phyloP scores from a whole-genome alignment of 2,329 filamentous ascomycete genomes.

The Botrytis sinoallii region DNA sequence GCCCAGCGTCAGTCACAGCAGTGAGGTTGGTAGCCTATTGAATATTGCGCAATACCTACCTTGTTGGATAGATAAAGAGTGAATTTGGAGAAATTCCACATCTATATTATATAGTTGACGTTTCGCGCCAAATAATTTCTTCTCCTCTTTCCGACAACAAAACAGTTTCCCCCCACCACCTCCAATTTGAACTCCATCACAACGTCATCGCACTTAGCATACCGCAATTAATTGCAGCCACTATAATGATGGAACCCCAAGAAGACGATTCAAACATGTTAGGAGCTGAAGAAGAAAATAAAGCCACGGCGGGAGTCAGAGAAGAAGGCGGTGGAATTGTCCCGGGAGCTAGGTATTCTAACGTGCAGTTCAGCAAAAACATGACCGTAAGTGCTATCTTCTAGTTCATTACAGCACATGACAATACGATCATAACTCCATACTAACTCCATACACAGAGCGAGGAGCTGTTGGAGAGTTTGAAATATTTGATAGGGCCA shows the following conservation, averaged over 20 bases:
- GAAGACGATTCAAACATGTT: neutral
- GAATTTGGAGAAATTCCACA: neutral
- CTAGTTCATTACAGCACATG: neutral
- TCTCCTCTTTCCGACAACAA: neutral
- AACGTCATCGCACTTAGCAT: neutral
- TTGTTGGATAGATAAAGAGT: neutral
- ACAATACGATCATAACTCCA: neutral
- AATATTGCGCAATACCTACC: neutral
- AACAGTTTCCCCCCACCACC: neutral
- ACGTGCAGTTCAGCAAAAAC: neutral
- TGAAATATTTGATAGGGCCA: neutral
- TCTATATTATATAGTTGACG: neutral
- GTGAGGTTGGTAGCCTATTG: neutral
- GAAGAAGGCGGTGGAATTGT: neutral
- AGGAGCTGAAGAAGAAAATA: neutral
- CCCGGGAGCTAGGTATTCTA: neutral
- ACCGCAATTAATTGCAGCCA: neutral
- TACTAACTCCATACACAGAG: neutral
- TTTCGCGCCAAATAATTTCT: neutral
- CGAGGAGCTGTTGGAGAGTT: neutral
- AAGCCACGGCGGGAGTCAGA: neutral
- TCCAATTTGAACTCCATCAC: neutral
- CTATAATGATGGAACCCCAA: neutral
- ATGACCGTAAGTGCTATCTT: neutral
- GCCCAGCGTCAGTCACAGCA: neutral